Base-by-base conservation (phyloP, 2,329 filamentous ascomycete species). In the Sporothrix pseudoabietina region DNA sequence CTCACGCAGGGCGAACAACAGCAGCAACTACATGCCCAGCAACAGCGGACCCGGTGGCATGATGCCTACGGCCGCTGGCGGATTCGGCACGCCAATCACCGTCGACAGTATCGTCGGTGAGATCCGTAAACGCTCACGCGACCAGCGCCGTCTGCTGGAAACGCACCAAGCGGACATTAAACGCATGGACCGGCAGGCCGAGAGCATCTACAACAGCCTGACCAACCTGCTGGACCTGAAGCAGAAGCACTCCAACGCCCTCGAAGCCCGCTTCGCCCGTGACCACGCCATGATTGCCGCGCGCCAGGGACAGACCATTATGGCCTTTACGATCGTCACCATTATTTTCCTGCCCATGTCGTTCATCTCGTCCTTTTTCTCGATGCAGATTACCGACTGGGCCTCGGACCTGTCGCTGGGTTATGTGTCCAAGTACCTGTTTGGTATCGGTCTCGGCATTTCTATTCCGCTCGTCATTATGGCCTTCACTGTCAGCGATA, bases 171-270 rank as follows among this genome's bases (percentile, higher is more conserved):
- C 87, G 74, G 89, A 91, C 74, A 84, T 91, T n/a, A 83, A 86
- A 47, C 84, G 88, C 19, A 91, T 91, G 89, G 86, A 89, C 77
- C 85, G 86, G 69, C 89, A 90, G 78, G 88, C 89, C 0, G 83
- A 86, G 73, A 84, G 86, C 30, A 87, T 90, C 74, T 90, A 90
- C 77, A 81, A 84, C 59, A 87, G 84, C 73, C 85, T 91, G 61
- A 89, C 87, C 0, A 87, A 91, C 76, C 81, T 91, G 5, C 85
- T 92, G 0, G 89, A 91, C 75, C 83, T 91, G 0, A 92, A 92
- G 77, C 89, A 92, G 77, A 91, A 91, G 79, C 89, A 91, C 73
- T 89, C 88, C 75, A 91, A 91, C 79, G 88, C 88, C 0, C 87
- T 90, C 65, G 89, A 91, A 78, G 89, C 89, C 1, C 86, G 89